A percentile compares a stretch with the other conserved stretches of the same genome.
phyloP scores from a whole-genome alignment of 2,329 filamentous ascomycete genomes.

The Elsinoe fawcettii region DNA sequence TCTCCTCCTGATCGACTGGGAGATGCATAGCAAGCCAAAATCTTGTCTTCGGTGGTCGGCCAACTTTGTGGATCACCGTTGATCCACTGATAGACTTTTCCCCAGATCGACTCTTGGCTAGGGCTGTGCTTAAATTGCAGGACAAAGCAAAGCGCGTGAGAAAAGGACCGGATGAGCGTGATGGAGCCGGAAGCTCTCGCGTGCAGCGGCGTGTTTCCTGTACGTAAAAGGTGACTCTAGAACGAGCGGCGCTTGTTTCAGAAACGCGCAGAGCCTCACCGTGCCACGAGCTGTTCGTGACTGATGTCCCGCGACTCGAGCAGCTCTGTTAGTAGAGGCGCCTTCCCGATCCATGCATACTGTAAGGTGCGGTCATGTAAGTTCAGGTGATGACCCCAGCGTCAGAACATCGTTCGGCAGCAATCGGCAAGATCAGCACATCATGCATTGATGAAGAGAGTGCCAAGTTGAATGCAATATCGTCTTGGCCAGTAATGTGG shows the following conservation, averaged over 20 bases:
- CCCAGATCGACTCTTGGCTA: constrained; percentile 3
- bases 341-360: background rate
- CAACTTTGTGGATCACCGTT: background rate
- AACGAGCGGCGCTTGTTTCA: background rate
- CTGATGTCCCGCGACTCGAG: background rate
- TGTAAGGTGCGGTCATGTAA: background rate
- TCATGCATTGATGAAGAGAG: background rate
- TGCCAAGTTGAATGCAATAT: constrained; percentile 33
- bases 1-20: background rate
- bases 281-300: background rate
- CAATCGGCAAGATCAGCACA: background rate
- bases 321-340: background rate
- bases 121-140: background rate
- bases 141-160: background rate
- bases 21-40: background rate
- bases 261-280: background rate
- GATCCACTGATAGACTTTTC: background rate
- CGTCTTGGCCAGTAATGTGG: constrained; percentile 23
- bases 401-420: background rate
- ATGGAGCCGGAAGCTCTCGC: background rate
- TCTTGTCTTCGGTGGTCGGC: background rate
- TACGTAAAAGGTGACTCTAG: background rate
- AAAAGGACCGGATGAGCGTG: background rate
- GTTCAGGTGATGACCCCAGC: background rate
- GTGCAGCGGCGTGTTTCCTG: background rate